Evolutionary conservation across 257 asterid genomes (phyloP).

Genomic region (Solanum acaule): DNA sequence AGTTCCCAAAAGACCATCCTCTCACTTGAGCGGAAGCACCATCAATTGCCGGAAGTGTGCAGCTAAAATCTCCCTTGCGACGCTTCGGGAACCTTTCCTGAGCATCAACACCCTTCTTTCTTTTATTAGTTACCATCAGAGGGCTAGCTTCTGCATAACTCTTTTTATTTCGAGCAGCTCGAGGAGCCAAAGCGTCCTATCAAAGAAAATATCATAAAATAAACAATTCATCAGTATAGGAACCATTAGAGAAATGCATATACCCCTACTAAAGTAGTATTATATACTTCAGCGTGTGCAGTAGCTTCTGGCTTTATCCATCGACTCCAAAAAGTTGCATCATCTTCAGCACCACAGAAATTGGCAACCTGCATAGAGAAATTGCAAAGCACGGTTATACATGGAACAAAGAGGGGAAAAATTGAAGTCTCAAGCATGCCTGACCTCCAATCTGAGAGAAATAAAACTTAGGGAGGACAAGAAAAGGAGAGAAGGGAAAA

Average conservation of each 20-base stretch:
- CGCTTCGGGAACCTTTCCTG: slow-evolving; percentile 81
- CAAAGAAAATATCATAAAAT: slow-evolving; percentile 1
- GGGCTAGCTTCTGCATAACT: slow-evolving; percentile 89
- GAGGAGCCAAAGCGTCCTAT: slow-evolving; percentile 92
- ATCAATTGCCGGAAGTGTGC: slow-evolving; percentile 71
- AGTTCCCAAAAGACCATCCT: slow-evolving; percentile 94
- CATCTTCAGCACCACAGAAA: slow-evolving; percentile 91
- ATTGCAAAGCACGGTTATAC: not conserved
- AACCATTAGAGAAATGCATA: not conserved
- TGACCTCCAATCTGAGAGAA: not conserved
- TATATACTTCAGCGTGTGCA: slow-evolving; percentile 69
- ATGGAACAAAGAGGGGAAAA: not conserved
- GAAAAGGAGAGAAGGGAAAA: not conserved
- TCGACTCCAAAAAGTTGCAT: slow-evolving; percentile 97
- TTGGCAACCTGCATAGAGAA: slow-evolving; percentile 70
- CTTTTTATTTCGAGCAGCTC: slow-evolving; percentile 89
- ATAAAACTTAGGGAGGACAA: not conserved
- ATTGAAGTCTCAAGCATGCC: not conserved
- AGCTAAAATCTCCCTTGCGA: slow-evolving; percentile 65
- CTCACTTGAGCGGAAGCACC: slow-evolving; percentile 96
- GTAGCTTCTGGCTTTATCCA: slow-evolving; percentile 95
- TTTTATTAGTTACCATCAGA: slow-evolving; percentile 50
- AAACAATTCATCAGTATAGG: not conserved
- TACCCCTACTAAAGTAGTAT: not conserved
- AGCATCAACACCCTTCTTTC: slow-evolving; percentile 72